These are phyloP conservation scores for Rhodocollybia butyracea DNA, from an alignment of 768 basidiomycete genomes.

Conservation along the genomic window DNA sequence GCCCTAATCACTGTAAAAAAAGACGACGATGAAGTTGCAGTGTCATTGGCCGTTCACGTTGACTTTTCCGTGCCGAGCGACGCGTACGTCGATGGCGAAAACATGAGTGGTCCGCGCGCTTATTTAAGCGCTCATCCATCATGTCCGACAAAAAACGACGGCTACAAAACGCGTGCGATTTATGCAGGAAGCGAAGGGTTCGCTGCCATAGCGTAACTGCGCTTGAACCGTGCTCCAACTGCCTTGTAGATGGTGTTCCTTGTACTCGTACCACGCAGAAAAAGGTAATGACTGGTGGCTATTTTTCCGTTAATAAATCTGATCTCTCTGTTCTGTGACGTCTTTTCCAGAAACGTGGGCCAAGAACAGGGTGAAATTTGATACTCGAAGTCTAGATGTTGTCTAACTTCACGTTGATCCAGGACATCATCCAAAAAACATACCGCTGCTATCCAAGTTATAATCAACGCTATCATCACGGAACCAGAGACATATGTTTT, in stretches of 20 bases:
- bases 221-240: conserved; percentile 42
- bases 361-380: conserved; percentile 28
- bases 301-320: neutral
- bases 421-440: neutral
- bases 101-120: too few relatives aligned
- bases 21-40: neutral
- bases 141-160: neutral
- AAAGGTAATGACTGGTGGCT: conserved; percentile 24
- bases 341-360: conserved; percentile 42
- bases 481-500: conserved; percentile 4
- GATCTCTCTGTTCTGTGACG: too few relatives aligned
- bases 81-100: neutral
- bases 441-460: neutral
- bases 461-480: neutral
- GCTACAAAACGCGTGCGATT: neutral
- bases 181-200: neutral
- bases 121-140: neutral
- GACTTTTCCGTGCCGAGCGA: too few relatives aligned
- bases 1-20: neutral
- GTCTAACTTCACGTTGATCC: neutral
- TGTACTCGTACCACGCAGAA: conserved; percentile 38
- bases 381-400: neutral
- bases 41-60: neutral
- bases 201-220: too few relatives aligned
- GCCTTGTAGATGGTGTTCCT: conserved; percentile 26